Base-by-base conservation (phyloP, 2,329 filamentous ascomycete species). In the Neonectria neomacrospora region DNA sequence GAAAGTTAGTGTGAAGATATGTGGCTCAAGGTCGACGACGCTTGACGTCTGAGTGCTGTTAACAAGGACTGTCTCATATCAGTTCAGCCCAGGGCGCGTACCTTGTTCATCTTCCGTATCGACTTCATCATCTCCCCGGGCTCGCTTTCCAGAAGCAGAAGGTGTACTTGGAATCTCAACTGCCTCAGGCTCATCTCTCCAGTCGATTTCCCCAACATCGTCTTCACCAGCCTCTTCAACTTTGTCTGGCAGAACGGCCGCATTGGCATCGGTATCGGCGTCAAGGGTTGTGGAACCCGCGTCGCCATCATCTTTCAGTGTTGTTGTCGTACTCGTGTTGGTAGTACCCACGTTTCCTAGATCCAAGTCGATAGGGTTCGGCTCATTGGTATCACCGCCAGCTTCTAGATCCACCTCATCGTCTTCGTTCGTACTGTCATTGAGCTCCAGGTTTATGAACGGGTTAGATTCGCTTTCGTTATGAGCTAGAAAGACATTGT, bases 21-120 rank as follows among this genome's bases (percentile, higher is more conserved):
- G 32, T 37, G 54, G 41, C 37, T 59, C 56, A 45, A 56, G 44
- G 48, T 66, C 85, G 84, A 73, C 80, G 81, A 71, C 85, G 85
- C 78, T 86, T 88, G 76, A 79, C 73, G 73, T 85, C 85, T 78
- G 70, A 41, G 66, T 63, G 14, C 65, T 56, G 69, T 82, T 73
- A 80, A 79, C 54, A 65, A 58, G 16, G 26, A 41, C 16, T 11
- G 20, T 18, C 22, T 39, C 26, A 30, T 20, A 47, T 8, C 9
- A 8, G 12, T 20, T 34, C 28, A 10, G 6, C 11, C 14, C 18
- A 20, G 28, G n/a, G n/a, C 3, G 47, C 58, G 23, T 74, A 78
- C 75, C 75, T 66, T 77, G 74, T 62, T 76, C 75, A 60, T 76
- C 76, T 70, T 77, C 77, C 60, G 69, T 68, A 58, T 75, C 76